Evolutionary conservation across 441 rosid genomes (phyloP), one percentile per base, ranked within the genome.

Genomic region (Jatropha multifida): DNA sequence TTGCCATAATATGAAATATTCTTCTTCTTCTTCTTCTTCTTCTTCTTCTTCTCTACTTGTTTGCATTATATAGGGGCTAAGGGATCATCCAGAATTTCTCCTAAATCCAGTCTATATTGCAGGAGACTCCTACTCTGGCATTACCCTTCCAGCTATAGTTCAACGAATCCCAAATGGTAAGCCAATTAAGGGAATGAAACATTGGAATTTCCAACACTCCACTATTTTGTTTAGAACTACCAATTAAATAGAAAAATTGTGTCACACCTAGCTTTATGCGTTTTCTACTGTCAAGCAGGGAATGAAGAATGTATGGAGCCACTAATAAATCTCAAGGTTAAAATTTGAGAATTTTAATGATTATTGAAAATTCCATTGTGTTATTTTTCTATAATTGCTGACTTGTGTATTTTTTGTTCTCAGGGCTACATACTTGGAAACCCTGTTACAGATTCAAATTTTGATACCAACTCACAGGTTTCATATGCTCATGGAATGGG

Each of bases 121-220:
- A 17, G 97, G 97, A 18, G 93, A 90, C 79, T 94, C 97, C 11
- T 92, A 90, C 81, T 82, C 97, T 0, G 97, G 98, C 72, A 41
- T 79, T 0, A 74, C 73, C 20, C 75, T 92, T 56, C 98, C 98
- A 52, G 82, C 81, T 56, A 65, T 89, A 44, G 88, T 81, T 66
- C 89, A 87, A 64, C 78, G 73, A 7, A 87, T 90, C 68, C 78
- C 86, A 18, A 58, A 84, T 23, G 94, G 95, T 93, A 87, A 26
- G 27, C 27, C n/a, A 13, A 37, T 20, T 27, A 27, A 27, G 32
- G n/a, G n/a, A n/a, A n/a, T n/a, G n/a, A n/a, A n/a, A n/a, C n/a
- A n/a, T n/a, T n/a, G 32, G 32, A 27, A 27, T 27, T 27, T 27
- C 32, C 32, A 27, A 27, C 32, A 27, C 32, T 27, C 32, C 32